Evolutionary conservation across 805 yeast species (phyloP).

Genomic region (Nakazawaea wickerhamii): DNA sequence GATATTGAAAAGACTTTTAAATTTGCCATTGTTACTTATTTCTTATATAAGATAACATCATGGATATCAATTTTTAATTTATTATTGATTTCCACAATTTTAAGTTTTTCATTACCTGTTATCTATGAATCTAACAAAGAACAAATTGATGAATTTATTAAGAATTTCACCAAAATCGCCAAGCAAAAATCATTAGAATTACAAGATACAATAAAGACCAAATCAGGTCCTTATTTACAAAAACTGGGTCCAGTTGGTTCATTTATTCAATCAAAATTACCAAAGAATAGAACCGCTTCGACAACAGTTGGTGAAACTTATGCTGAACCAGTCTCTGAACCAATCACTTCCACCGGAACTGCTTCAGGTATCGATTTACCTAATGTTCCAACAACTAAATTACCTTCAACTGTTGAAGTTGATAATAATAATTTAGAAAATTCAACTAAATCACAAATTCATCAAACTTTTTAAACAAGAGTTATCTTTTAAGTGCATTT

Average conservation of each 20-base stretch:
- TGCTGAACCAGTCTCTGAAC: conserved; percentile 8
- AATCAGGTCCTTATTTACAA: conserved; percentile 53
- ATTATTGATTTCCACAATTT: conserved; percentile 48
- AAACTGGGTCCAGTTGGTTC: conserved; percentile 62
- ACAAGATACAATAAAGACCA: conserved; percentile 31
- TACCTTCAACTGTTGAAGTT: conserved; percentile 8
- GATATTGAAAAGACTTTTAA: conserved; percentile 69
- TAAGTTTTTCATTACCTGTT: conserved; percentile 70
- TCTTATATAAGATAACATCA: conserved; percentile 67
- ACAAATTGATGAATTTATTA: conserved; percentile 66
- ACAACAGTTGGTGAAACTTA: conserved; percentile 45
- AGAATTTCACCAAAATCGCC: conserved; percentile 38
- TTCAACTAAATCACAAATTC: conserved; percentile 3
- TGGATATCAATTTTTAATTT: conserved; percentile 70
- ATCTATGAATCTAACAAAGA: conserved; percentile 68
- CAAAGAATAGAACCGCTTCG: conserved; percentile 63
- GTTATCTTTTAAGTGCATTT: conserved; percentile 4
- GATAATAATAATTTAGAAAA: conserved; percentile 12
- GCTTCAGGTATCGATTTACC: conserved; percentile 12
- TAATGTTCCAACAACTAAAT: conserved; percentile 4
- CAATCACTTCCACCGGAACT: neutral
- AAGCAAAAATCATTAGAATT: conserved; percentile 45
- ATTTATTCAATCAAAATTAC: conserved; percentile 51
- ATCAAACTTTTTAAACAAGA: neutral
- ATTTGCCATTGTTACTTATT: conserved; percentile 62